Base-by-base conservation (phyloP, 2,329 filamentous ascomycete genomes). In the Sporothrix schenckii region DNA sequence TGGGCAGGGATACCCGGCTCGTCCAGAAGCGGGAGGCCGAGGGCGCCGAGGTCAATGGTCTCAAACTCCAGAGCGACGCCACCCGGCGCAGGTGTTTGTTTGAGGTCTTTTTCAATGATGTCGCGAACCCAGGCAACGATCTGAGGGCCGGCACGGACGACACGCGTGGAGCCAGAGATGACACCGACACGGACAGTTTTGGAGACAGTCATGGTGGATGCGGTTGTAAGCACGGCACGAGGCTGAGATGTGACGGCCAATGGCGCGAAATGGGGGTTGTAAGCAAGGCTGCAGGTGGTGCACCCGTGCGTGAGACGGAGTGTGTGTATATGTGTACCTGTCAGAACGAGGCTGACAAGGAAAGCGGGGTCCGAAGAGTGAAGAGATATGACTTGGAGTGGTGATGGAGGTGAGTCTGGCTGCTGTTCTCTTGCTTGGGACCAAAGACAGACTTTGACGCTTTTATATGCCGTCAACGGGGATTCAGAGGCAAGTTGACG, bases 11-110 rank as follows among this genome's bases (percentile, higher is more conserved):
- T 72, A 67, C 74, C 75, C 13, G 77, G 73, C 74, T 81, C 80
- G 72, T 81, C 75, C 69, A 75, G 79, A 27, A 81, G 71, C n/a
- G 80, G 80, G 21, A 80, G 78, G 66, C 77, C 76, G 60, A 76
- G 76, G 52, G 73, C 69, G 13, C 74, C 73, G 47, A 80, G 71
- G 72, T 80, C 79, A 69, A 80, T 73, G 50, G 63, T 16, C 4
- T 76, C 73, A 58, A 78, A 56, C 9, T 69, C 47, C 34, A 73
- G 58, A 16, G 54, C 14, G 10, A 65, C 19, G 11, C 50, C 52
- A 16, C 63, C 30, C 2, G 58, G 58, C 3, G 53, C 16, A 41
- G 21, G 47, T 21, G n/a, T n/a, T 6, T 34, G 44, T 27, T 50
- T 21, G 39, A 72, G 58, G 41, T 73, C 72, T 1, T 70, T 49